Base-by-base conservation (phyloP, 2,329 filamentous ascomycete genomes). In the Pseudocercospora cruenta region DNA sequence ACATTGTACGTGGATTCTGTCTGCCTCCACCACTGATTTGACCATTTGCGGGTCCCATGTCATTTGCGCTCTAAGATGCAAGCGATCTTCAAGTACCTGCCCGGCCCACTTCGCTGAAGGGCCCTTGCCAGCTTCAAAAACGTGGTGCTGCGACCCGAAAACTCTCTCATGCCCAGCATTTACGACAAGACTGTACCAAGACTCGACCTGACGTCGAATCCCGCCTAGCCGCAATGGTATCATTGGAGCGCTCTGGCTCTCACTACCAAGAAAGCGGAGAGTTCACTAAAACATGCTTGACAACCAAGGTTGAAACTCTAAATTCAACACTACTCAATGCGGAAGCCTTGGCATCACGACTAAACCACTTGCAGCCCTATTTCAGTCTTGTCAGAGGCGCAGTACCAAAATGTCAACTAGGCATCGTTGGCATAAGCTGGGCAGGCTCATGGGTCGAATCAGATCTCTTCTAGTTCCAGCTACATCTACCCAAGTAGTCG, bases 111-210 rank as follows among this genome's bases (percentile, higher is more conserved):
- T 36, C 33, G 33, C 33, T 36, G 12, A 16, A 36, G 33, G 22
- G 28, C 12, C 51, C 51, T 55, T 55, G 51, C 16, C 24, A 55
- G 51, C 51, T 55, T 22, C 51, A 31, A 33, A 55, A 55, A 55
- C 51, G 51, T 55, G 51, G 51, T 55, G 16, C 22, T 28, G 16
- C 22, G 21, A 28, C 33, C 22, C 51, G 47, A 55, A 31, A 55
- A 55, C 51, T 16, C 16, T 55, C 51, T 24, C 24, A 54, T 54
- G 51, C 51, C 39, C 39, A 59, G 57, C 57, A 26, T 28, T 43
- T 19, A 45, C 36, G 57, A 59, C 57, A 59, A 59, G 57, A 59
- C 57, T 45, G 39, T 59, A 59, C 33, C 57, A 59, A 59, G 57
- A 55, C 22, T n/a, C 51, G 22, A 55, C 51, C 51, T 55, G 51